A percentile compares a stretch with the other conserved stretches of the same genome.
These are phyloP conservation scores for Trametes sp. DNA, from an alignment of 1,284 basidiomycete genomes.

Conservation along the genomic window DNA sequence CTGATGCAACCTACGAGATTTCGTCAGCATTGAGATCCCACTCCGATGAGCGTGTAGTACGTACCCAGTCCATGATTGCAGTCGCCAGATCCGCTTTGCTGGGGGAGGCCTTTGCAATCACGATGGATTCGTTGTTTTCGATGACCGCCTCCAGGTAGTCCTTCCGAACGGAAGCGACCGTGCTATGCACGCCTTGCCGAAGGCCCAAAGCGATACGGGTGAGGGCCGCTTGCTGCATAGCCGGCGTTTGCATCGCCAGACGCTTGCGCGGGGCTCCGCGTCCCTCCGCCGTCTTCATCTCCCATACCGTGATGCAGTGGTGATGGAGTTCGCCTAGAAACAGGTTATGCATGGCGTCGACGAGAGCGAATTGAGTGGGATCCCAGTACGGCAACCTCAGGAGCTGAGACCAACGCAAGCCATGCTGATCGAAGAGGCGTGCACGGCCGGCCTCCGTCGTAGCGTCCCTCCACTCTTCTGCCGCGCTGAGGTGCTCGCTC, in stretches of 20 bases:
- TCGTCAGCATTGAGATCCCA: no score
- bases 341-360: conserved; percentile 19
- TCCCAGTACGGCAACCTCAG: conserved; percentile 49
- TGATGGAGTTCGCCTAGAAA: conserved; percentile 14
- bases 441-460: conserved; percentile 30
- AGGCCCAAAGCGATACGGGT: no score
- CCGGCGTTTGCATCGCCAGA: no score
- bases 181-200: background rate
- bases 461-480: conserved; percentile 41
- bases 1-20: no score
- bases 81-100: no score
- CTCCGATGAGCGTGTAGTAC: no score
- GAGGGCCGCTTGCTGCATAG: no score
- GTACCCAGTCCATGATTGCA: no score
- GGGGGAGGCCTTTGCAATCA: no score
- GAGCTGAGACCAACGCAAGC: conserved; percentile 47
- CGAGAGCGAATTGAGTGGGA: conserved; percentile 37
- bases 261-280: background rate
- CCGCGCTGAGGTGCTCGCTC: conserved; percentile 23
- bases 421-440: conserved; percentile 34
- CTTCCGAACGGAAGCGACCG: no score
- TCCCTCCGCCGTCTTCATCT: background rate
- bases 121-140: no score
- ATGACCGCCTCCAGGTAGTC: no score
- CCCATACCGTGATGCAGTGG: conserved; percentile 10